These are phyloP conservation scores for Plenodomus biglobosus DNA, from an alignment of 2,329 filamentous ascomycete genomes.

Conservation along the genomic window DNA sequence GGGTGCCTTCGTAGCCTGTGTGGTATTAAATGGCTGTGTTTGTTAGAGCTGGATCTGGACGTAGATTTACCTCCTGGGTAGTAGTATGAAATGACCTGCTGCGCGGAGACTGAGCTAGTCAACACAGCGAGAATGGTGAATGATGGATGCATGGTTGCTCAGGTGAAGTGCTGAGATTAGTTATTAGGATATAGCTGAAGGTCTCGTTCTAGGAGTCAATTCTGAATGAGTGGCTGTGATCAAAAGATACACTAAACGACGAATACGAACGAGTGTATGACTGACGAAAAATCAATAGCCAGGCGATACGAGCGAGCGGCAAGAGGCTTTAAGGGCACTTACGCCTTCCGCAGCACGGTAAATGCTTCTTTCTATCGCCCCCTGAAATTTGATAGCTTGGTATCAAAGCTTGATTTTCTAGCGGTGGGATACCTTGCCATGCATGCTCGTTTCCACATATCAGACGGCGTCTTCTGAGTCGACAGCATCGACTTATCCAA, in stretches of 20 bases:
- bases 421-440: conserved; percentile 2
- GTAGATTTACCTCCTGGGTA: conserved; percentile 24
- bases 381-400: conserved; percentile 11
- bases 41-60: neutral
- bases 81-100: conserved; percentile 22
- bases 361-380: conserved; percentile 4
- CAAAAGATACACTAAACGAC: neutral
- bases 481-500: neutral
- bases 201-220: neutral
- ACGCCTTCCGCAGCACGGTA: conserved; percentile 5
- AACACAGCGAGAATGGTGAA: conserved; percentile 21
- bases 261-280: conserved; percentile 7
- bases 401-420: conserved; percentile 10
- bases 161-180: conserved; percentile 1
- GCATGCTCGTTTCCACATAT: neutral
- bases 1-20: conserved; percentile 18
- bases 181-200: neutral
- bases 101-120: conserved; percentile 18
- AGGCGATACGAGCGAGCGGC: conserved; percentile 1
- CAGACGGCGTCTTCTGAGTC: neutral
- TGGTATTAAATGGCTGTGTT: neutral
- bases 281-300: conserved; percentile 2
- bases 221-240: neutral
- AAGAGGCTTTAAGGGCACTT: neutral
- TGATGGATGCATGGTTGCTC: conserved; percentile 26